Evolutionary conservation across 371 early-diverging fungal genomes (phyloP), one percentile per base, ranked within the genome.

Genomic region (Haplosporangium sp.): DNA sequence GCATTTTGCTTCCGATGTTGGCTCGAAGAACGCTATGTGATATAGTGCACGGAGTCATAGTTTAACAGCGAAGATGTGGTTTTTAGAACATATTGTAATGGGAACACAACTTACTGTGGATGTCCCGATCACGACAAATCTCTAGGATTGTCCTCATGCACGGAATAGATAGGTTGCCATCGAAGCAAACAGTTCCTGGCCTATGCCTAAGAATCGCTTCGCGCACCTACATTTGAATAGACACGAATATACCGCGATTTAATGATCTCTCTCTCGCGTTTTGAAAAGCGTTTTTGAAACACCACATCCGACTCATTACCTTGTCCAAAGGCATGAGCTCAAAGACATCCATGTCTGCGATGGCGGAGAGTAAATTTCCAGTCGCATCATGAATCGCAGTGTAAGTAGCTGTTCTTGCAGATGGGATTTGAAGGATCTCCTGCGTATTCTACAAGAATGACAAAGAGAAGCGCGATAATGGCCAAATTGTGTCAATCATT

Each of bases 331-430:
- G 75, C 13, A 89, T 42, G 20, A 71, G 55, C 16, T 85, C 86
- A 67, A 93, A 91, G 42, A 95, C 88, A 43, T 81, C 85, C 96
- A 96, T 97, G 64, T 97, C 97, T 5, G 96, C 96, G 0, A 96
- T 93, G 3, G 95, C 97, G 1, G 87, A 84, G 0, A 94, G 20
- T 46, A 95, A 69, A 29, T 92, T 88, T 6, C 97, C 97, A 41
- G 87, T 80, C 3, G 83, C 60, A 11, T 86, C 77, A 65, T 95
- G 92, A 6, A 97, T 61, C 4, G 95, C 93, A 61, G 89, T 94
- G 82, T 96, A 96, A 0, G 93, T 86, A 4, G 88, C 90, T 0
- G 87, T 87, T 21, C 79, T 67, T 6, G 68, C 71, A 6, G 59
- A 55, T 7, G 59, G 58, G 2, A 83, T 62, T 5, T 55, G 50